phyloP scores from a whole-genome alignment of 345 rosid genomes.

The Passiflora organensis region DNA sequence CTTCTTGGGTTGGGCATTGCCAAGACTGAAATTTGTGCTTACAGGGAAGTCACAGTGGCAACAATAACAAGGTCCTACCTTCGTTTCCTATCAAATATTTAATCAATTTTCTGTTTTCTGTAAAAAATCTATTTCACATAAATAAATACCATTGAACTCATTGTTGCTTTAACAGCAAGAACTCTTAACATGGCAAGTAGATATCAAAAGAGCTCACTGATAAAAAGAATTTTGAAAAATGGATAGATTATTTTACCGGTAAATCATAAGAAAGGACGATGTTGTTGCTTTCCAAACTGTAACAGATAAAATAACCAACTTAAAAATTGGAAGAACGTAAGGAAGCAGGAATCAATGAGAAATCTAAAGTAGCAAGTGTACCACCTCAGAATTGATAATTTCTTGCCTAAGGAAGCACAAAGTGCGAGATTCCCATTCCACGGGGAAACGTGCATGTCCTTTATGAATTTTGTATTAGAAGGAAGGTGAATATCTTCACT shows the following conservation, averaged over 20 bases:
- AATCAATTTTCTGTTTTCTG: background rate
- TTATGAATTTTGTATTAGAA: slow-evolving; percentile 52
- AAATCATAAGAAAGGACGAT: slow-evolving; percentile 58
- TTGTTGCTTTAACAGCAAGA: slow-evolving; percentile 1
- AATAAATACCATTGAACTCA: background rate
- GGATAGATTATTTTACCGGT: slow-evolving; percentile 40
- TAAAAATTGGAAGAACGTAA: slow-evolving; percentile 4
- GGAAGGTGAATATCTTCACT: slow-evolving; percentile 61
- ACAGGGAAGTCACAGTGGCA: no score
- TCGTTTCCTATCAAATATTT: no score
- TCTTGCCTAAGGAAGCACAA: slow-evolving; percentile 76
- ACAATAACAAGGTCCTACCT: no score
- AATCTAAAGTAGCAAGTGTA: slow-evolving; percentile 1
- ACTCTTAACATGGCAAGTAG: background rate
- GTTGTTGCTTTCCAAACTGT: slow-evolving; percentile 72
- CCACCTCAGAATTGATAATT: slow-evolving; percentile 68
- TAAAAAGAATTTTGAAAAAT: background rate
- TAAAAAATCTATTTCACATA: background rate
- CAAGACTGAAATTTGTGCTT: no score
- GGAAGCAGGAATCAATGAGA: slow-evolving; percentile 4
- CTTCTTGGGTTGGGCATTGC: no score
- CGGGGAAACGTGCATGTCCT: slow-evolving; percentile 74
- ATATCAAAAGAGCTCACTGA: slow-evolving; percentile 9
- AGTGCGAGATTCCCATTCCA: slow-evolving; percentile 47
- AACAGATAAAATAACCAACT: slow-evolving; percentile 20